phyloP scores from a whole-genome alignment of 306 rosid species.

The Ceratonia siliqua region DNA sequence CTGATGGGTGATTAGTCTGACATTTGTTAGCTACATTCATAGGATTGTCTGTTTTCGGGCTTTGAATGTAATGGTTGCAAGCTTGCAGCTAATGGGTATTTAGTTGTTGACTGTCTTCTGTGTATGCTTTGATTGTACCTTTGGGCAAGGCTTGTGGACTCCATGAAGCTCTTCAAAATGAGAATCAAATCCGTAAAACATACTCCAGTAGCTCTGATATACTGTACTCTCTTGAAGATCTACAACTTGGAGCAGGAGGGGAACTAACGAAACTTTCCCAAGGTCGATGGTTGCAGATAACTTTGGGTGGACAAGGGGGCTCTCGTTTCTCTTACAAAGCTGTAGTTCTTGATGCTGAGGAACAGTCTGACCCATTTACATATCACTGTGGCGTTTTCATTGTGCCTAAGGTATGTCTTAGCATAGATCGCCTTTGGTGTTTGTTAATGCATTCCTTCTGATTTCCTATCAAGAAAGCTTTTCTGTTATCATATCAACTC shows the following conservation, averaged over 20 bases:
- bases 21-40: slow-evolving; percentile 23
- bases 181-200: slow-evolving; percentile 69
- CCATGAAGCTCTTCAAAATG: slow-evolving; percentile 67
- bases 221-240: slow-evolving; percentile 69
- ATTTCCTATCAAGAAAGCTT: neutral
- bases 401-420: slow-evolving; percentile 81
- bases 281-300: slow-evolving; percentile 76
- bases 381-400: slow-evolving; percentile 92
- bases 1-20: slow-evolving; percentile 20
- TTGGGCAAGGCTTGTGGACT: slow-evolving; percentile 68
- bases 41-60: neutral
- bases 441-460: neutral
- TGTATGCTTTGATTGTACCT: slow-evolving; percentile 4
- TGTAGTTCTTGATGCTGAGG: slow-evolving; percentile 80
- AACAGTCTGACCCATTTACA: slow-evolving; percentile 59
- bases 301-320: slow-evolving; percentile 70
- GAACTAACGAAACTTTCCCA: slow-evolving; percentile 67
- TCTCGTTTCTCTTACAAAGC: slow-evolving; percentile 73
- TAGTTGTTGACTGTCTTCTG: slow-evolving; percentile 15
- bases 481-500: slow-evolving; percentile 5
- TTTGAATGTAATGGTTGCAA: slow-evolving; percentile 22
- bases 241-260: slow-evolving; percentile 66
- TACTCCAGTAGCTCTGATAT: slow-evolving; percentile 64
- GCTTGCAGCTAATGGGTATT: neutral
- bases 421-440: slow-evolving; percentile 15